These are phyloP conservation scores for Fusarium sp. DNA, from an alignment of 2,329 filamentous ascomycete genomes.

Conservation along the genomic window DNA sequence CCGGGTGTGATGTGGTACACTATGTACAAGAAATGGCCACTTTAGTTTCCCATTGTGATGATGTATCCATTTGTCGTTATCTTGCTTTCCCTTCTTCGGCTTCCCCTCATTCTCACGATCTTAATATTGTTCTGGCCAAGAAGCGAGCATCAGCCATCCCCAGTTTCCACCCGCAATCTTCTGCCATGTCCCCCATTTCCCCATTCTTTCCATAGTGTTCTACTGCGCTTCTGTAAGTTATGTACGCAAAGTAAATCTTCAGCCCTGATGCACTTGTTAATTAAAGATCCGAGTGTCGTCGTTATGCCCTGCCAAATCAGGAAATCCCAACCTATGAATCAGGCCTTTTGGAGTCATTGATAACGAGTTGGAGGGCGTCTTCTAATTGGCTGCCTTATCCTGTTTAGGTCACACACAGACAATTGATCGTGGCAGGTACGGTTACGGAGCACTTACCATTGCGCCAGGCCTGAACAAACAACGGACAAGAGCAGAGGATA, in stretches of 20 bases:
- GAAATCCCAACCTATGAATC: constrained; percentile 2
- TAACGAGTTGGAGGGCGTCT: constrained; percentile 28
- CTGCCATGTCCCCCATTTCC: constrained; percentile 34
- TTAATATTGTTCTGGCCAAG: constrained; percentile 9
- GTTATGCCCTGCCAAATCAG: constrained; percentile 23
- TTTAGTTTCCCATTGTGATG: constrained; percentile 40
- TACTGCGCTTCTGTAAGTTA: constrained; percentile 14
- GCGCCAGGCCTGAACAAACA: constrained; percentile 27
- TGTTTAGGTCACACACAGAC: constrained; percentile 33
- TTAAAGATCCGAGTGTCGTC: constrained; percentile 3
- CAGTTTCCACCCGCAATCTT: constrained; percentile 35
- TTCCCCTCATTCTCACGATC: constrained; percentile 27
- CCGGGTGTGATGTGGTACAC: constrained; percentile 7
- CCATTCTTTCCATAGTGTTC: constrained; percentile 39
- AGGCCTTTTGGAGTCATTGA: constrained; percentile 32
- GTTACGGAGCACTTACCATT: background rate
- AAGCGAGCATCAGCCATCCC: constrained; percentile 21
- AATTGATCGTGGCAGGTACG: constrained; percentile 13
- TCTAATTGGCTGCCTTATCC: constrained; percentile 37
- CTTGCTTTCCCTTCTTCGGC: constrained; percentile 21
- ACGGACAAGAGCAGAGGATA: background rate
- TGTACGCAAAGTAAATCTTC: constrained; percentile 9
- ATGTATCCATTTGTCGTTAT: constrained; percentile 41
- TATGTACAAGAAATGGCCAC: constrained; percentile 14
- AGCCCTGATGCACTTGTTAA: constrained; percentile 3